A percentile compares a stretch with the other conserved stretches of the same genome.
These are phyloP conservation scores for Podospora pseudoanserina DNA, from an alignment of 495 filamentous ascomycete species.

Conservation along the genomic window DNA sequence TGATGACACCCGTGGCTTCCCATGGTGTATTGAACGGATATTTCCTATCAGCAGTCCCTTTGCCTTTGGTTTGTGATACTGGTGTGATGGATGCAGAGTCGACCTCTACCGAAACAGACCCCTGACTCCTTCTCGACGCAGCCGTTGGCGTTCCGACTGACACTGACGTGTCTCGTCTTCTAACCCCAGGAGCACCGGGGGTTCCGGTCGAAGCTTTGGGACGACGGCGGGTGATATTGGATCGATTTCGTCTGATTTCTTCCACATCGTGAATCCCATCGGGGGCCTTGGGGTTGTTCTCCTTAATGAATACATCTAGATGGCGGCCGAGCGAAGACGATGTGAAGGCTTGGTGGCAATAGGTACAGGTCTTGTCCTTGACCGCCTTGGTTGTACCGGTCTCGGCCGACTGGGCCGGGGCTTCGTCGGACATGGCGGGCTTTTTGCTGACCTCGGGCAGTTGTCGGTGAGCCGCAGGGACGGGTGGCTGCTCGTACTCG, in stretches of 20 bases:
- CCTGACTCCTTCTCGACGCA: conserved; percentile 29
- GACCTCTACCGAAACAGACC: conserved; percentile 24
- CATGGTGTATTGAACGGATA: conserved; percentile 55
- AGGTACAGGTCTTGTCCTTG: conserved; percentile 83
- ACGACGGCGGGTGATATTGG: conserved; percentile 78
- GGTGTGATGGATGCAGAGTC: conserved; percentile 31
- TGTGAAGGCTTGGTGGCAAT: conserved; percentile 80
- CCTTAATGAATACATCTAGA: conserved; percentile 83
- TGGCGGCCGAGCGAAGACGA: conserved; percentile 91
- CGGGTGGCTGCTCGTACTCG: background rate
- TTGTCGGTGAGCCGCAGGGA: background rate
- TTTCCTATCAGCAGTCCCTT: conserved; percentile 53
- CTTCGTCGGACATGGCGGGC: background rate
- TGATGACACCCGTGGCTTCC: conserved; percentile 79
- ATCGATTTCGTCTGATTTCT: conserved; percentile 75
- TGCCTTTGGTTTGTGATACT: conserved; percentile 34
- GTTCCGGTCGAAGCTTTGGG: conserved; percentile 55
- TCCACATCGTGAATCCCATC: conserved; percentile 87
- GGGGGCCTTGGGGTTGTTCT: conserved; percentile 75
- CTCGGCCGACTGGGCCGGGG: conserved; percentile 22
- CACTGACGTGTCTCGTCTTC: conserved; percentile 45
- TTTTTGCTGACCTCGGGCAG: background rate
- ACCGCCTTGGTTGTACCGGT: conserved; percentile 36
- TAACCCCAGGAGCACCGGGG: background rate
- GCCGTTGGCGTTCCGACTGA: conserved; percentile 44